phyloP scores from a whole-genome alignment of 345 rosid species.

The Dipteronia sinensis region DNA sequence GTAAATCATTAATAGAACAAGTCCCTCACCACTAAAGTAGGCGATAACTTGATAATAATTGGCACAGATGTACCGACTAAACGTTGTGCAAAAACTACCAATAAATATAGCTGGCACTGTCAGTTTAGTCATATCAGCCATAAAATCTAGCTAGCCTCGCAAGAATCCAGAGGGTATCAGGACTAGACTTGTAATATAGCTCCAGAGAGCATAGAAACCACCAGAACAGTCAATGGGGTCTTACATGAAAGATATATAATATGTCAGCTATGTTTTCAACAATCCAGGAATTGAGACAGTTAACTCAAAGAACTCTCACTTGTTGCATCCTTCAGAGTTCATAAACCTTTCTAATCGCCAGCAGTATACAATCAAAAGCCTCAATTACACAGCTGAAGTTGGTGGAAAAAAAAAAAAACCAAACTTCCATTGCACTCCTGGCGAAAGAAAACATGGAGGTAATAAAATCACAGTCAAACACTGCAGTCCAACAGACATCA shows the following conservation, averaged over 20 bases:
- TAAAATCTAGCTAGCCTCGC: not conserved
- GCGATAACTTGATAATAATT: not conserved
- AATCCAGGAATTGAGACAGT: not conserved
- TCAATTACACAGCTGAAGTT: constrained; percentile 6
- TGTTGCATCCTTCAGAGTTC: not conserved
- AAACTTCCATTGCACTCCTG: constrained; percentile 16
- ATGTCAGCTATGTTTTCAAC: not conserved
- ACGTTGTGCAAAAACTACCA: not conserved
- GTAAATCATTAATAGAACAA: not conserved
- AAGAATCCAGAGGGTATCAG: not conserved
- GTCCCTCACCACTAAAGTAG: not conserved
- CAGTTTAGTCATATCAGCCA: not conserved
- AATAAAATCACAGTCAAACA: constrained; percentile 12
- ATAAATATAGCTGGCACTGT: not conserved
- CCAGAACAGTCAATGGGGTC: not conserved
- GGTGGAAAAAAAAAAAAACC: not conserved
- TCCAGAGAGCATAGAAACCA: constrained; percentile 12
- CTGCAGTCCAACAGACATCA: constrained; percentile 10
- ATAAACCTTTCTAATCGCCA: constrained; percentile 12
- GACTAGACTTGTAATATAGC: not conserved
- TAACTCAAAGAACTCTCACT: not conserved
- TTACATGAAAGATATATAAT: not conserved
- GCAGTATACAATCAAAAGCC: not conserved
- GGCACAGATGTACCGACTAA: not conserved
- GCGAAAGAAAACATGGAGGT: constrained; percentile 1